These are phyloP conservation scores for Sporisorium graminicola DNA, from an alignment of 1,284 basidiomycete genomes.

Conservation along the genomic window DNA sequence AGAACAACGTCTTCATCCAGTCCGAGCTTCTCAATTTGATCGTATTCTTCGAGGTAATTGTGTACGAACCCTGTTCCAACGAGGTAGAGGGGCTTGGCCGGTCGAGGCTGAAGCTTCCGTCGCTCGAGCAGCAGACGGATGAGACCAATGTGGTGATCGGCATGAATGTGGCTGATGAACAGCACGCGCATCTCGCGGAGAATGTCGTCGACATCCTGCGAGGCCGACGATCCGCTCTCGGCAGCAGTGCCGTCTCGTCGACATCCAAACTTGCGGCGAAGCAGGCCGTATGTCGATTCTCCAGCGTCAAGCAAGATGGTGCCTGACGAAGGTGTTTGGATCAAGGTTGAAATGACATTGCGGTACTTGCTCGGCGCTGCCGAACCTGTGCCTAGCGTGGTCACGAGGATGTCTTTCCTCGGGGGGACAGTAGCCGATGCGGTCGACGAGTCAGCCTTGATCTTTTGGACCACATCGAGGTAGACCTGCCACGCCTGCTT, in stretches of 20 bases:
- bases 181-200: constrained; percentile 82
- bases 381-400: constrained; percentile 89
- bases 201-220: constrained; percentile 52
- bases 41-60: constrained; percentile 77
- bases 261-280: constrained; percentile 81
- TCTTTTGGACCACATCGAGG: constrained; percentile 47
- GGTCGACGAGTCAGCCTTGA: constrained; percentile 13
- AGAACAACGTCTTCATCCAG: constrained; percentile 72
- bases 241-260: constrained; percentile 34
- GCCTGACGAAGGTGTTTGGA: constrained; percentile 57
- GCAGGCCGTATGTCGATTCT: constrained; percentile 91
- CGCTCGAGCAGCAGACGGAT: constrained; percentile 81
- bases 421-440: constrained; percentile 1
- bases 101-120: constrained; percentile 73
- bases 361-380: constrained; percentile 77
- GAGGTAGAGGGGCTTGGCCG: constrained; percentile 75
- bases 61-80: constrained; percentile 76
- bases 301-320: constrained; percentile 85
- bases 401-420: constrained; percentile 75
- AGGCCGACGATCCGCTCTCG: constrained; percentile 16
- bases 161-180: constrained; percentile 91
- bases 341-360: constrained; percentile 65
- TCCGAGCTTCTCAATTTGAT: constrained; percentile 78
- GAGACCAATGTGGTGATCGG: constrained; percentile 90
- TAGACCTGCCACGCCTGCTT: constrained; percentile 55